A percentile compares a stretch with the other conserved stretches of the same genome.
Evolutionary conservation across 2,329 filamentous ascomycete genomes (phyloP).

Genomic region (Hypoxylon sp.): DNA sequence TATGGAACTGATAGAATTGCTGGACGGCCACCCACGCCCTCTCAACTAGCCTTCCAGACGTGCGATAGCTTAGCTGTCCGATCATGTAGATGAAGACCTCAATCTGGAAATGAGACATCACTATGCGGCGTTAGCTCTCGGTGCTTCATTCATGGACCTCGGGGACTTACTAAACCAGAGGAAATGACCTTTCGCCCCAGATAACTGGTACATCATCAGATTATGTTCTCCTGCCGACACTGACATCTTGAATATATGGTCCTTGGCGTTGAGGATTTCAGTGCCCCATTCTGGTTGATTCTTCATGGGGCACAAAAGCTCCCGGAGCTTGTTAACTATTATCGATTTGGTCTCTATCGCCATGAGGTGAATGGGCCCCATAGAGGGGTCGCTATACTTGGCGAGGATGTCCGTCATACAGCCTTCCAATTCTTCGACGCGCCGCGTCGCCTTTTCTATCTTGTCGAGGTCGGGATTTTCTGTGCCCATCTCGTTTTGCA

Average conservation of each 20-base stretch:
- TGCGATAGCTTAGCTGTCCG: slow-evolving; percentile 60
- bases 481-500: slow-evolving; percentile 52
- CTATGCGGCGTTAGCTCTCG: slow-evolving; percentile 35
- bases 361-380: slow-evolving; percentile 61
- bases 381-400: slow-evolving; percentile 59
- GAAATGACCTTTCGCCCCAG: slow-evolving; percentile 55
- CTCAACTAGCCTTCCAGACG: slow-evolving; percentile 59
- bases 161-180: slow-evolving; percentile 62
- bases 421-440: slow-evolving; percentile 53
- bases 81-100: slow-evolving; percentile 64
- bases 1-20: slow-evolving; percentile 56
- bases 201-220: slow-evolving; percentile 52
- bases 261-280: slow-evolving; percentile 58
- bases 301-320: slow-evolving; percentile 56
- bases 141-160: too few species aligned
- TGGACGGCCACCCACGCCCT: slow-evolving; percentile 60
- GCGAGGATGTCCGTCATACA: slow-evolving; percentile 56
- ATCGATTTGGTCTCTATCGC: slow-evolving; percentile 57
- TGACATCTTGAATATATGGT: slow-evolving; percentile 64
- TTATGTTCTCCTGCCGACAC: slow-evolving; percentile 59
- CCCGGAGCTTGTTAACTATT: slow-evolving; percentile 58
- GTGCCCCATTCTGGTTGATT: slow-evolving; percentile 58
- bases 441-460: slow-evolving; percentile 53
- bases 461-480: slow-evolving; percentile 40
- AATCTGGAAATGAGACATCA: slow-evolving; percentile 59